Percentiles rank a stretch among this genome's conserved stretches.
These are phyloP conservation scores for Lentinula guzmanii DNA, from an alignment of 768 basidiomycete species.

Conservation along the genomic window DNA sequence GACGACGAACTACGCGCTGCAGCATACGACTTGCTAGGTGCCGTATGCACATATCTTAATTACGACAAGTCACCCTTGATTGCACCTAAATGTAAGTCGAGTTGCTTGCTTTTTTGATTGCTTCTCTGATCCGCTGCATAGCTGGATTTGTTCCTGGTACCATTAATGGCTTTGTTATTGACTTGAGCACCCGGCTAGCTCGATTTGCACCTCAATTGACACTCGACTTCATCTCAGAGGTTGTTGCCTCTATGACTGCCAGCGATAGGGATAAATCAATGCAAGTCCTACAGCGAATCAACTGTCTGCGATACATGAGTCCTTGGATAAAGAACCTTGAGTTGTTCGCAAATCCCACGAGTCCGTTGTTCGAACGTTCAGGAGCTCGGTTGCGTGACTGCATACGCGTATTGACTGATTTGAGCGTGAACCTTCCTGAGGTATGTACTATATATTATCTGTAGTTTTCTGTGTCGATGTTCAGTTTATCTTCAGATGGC, in stretches of 20 bases:
- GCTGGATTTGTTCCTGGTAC: constrained; percentile 71
- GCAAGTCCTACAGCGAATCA: constrained; percentile 53
- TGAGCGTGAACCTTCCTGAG: constrained; percentile 68
- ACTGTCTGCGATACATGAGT: constrained; percentile 74
- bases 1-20: constrained; percentile 76
- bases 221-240: constrained; percentile 85
- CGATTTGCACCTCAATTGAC: constrained; percentile 77
- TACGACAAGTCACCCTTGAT: constrained; percentile 70
- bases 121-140: constrained; percentile 16
- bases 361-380: constrained; percentile 62
- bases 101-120: not conserved
- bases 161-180: constrained; percentile 51
- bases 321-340: constrained; percentile 87
- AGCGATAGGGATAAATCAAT: constrained; percentile 31
- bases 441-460: constrained; percentile 29
- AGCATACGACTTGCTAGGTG: constrained; percentile 73
- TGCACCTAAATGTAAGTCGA: constrained; percentile 55
- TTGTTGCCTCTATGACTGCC: constrained; percentile 58
- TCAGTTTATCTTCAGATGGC: constrained; percentile 4
- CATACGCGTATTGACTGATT: constrained; percentile 70
- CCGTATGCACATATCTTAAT: constrained; percentile 72
- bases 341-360: constrained; percentile 63
- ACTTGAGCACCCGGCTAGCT: constrained; percentile 68
- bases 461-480: not conserved
- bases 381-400: constrained; percentile 76